These are phyloP conservation scores for Fusarium bulbicola DNA, from an alignment of 2,329 filamentous ascomycete genomes.

Conservation along the genomic window DNA sequence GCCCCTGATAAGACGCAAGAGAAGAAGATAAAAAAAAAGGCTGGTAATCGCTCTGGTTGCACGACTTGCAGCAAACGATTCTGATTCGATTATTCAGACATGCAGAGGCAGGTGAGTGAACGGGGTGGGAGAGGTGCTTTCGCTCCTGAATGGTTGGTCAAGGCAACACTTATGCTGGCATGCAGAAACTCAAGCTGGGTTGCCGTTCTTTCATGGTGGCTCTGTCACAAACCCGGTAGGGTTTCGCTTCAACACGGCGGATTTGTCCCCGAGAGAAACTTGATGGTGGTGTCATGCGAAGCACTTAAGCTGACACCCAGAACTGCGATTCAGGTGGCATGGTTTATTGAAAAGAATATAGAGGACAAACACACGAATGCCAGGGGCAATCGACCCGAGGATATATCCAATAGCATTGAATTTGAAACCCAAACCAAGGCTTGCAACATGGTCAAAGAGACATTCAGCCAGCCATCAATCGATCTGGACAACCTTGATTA, in stretches of 20 bases:
- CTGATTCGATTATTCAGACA: constrained; percentile 35
- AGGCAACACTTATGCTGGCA: constrained; percentile 23
- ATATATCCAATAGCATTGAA: neutral
- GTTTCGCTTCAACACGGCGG: constrained; percentile 20
- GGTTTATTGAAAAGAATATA: neutral
- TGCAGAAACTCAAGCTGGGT: constrained; percentile 32
- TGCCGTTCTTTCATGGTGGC: constrained; percentile 31
- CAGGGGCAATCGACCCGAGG: neutral
- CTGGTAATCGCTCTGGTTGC: constrained; percentile 24
- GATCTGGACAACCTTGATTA: neutral
- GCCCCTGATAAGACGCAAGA: constrained; percentile 13
- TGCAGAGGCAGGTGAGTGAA: constrained; percentile 32
- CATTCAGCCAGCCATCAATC: constrained; percentile 26
- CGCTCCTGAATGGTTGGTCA: constrained; percentile 36
- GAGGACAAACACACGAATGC: neutral
- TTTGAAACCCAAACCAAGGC: neutral
- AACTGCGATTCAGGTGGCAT: constrained; percentile 3
- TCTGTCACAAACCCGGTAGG: constrained; percentile 20
- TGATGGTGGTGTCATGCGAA: constrained; percentile 20
- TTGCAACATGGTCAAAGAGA: neutral
- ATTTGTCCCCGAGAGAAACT: constrained; percentile 28
- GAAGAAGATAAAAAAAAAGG: neutral
- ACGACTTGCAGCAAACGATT: constrained; percentile 33
- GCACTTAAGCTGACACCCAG: constrained; percentile 7
- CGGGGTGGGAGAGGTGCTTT: constrained; percentile 28